Conservation (phyloP, 495 filamentous ascomycete genomes). For the Bryoglossum gracile region DNA sequence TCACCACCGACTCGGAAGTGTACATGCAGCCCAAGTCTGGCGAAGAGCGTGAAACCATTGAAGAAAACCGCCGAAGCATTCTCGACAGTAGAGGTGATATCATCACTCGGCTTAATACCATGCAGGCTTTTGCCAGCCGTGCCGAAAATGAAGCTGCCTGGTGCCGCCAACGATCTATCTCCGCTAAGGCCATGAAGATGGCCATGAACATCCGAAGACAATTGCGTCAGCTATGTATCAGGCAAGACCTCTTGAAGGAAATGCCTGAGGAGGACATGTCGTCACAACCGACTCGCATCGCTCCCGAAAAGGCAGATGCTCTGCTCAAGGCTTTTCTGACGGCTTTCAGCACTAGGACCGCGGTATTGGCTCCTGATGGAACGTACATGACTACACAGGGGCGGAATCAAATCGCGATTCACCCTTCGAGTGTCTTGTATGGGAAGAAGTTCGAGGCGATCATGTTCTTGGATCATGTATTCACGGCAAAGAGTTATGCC, state of each 20-base stretch:
- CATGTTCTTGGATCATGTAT: conserved; percentile 94
- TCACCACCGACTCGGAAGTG: conserved; percentile 79
- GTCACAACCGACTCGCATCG: no score
- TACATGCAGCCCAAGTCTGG: conserved; percentile 76
- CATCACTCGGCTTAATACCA: conserved; percentile 74
- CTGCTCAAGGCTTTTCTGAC: conserved; percentile 76
- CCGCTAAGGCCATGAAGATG: conserved; percentile 71
- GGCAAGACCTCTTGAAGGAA: conserved; percentile 37
- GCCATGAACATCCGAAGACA: conserved; percentile 77
- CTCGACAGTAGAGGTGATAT: conserved; percentile 82
- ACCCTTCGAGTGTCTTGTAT: conserved; percentile 79
- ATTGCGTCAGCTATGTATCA: conserved; percentile 57
- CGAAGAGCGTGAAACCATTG: conserved; percentile 71
- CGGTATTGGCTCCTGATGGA: conserved; percentile 72
- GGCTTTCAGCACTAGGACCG: conserved; percentile 78
- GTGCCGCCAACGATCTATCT: conserved; percentile 71
- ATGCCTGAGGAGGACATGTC: no score
- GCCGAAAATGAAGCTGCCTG: conserved; percentile 73
- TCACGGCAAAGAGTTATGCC: conserved; percentile 85
- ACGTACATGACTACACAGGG: conserved; percentile 79
- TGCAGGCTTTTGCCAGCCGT: conserved; percentile 66
- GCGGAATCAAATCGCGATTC: conserved; percentile 80
- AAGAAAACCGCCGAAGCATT: conserved; percentile 63
- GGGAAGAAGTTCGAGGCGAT: conserved; percentile 89
- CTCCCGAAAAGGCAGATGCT: conserved; percentile 44